phyloP scores from a whole-genome alignment of 2,329 filamentous ascomycete species.

The Xylariaceae sp. region DNA sequence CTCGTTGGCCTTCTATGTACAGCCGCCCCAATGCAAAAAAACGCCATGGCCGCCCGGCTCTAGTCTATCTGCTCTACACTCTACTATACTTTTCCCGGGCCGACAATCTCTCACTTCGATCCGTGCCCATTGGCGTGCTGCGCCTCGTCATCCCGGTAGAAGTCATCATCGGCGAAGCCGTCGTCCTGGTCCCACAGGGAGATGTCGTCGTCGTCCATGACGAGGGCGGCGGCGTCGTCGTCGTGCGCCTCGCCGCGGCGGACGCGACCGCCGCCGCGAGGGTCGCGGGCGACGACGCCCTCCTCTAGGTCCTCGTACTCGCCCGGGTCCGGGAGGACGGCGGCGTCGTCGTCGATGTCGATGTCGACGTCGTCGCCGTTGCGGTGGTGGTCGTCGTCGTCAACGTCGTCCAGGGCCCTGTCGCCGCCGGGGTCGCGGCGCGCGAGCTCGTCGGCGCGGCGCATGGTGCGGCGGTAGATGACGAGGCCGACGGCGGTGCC shows the following conservation, averaged over 20 bases:
- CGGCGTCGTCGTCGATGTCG: conserved; percentile 17
- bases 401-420: conserved; percentile 18
- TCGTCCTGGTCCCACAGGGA: conserved; percentile 46
- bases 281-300: conserved; percentile 30
- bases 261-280: conserved; percentile 14
- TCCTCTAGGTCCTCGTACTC: conserved; percentile 39
- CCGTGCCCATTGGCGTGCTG: no score
- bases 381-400: no score
- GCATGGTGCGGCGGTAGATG: conserved; percentile 71
- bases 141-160: conserved; percentile 16
- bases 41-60: no score
- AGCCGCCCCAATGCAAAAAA: no score
- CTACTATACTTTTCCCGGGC: no score
- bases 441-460: conserved; percentile 51
- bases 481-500: conserved; percentile 72
- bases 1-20: no score
- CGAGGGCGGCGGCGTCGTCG: conserved; percentile 44
- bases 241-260: conserved; percentile 36
- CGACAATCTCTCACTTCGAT: no score
- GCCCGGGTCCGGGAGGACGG: conserved; percentile 12
- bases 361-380: no score
- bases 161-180: conserved; percentile 19
- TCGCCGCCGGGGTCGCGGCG: conserved; percentile 35
- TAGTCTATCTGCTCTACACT: no score
- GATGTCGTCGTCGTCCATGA: conserved; percentile 54